A percentile compares a stretch with the other conserved stretches of the same genome.
Evolutionary conservation across 495 filamentous ascomycete genomes (phyloP).

Genomic region (Cryomyces minteri): DNA sequence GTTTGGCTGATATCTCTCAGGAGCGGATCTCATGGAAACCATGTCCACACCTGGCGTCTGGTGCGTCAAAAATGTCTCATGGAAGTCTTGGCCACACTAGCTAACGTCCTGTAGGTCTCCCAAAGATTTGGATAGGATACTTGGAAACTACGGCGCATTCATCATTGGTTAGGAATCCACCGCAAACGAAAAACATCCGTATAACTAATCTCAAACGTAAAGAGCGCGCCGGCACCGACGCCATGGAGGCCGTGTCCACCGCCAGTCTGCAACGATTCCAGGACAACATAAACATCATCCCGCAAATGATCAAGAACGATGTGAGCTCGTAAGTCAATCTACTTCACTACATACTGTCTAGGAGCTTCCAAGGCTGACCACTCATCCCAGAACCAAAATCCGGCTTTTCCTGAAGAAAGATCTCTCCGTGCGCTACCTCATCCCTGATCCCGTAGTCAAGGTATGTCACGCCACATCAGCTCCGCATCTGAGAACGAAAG

Average conservation of each 20-base stretch:
- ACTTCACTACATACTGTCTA: neutral
- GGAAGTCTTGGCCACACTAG: too few species aligned
- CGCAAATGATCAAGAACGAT: conserved; percentile 78
- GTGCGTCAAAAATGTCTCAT: conserved; percentile 31
- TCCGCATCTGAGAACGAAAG: conserved; percentile 6
- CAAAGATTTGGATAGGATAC: conserved; percentile 62
- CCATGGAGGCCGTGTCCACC: conserved; percentile 36
- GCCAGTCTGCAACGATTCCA: conserved; percentile 36
- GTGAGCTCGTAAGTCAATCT: conserved; percentile 50
- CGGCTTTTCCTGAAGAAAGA: conserved; percentile 64
- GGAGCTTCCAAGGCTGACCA: too few species aligned
- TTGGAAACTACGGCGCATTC: conserved; percentile 74
- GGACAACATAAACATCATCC: conserved; percentile 71
- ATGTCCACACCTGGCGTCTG: conserved; percentile 65
- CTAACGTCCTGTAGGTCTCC: too few species aligned
- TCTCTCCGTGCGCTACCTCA: conserved; percentile 54
- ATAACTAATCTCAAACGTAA: too few species aligned
- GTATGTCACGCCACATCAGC: neutral
- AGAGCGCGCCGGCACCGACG: conserved; percentile 76
- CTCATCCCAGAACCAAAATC: conserved; percentile 21
- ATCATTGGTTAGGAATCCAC: conserved; percentile 30
- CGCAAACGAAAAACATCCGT: too few species aligned
- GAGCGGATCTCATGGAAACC: conserved; percentile 43
- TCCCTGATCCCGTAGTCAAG: conserved; percentile 42
- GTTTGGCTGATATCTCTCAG: too few species aligned